phyloP scores from a whole-genome alignment of 73 alveolate genomes.

The Paramecium caudatum region DNA sequence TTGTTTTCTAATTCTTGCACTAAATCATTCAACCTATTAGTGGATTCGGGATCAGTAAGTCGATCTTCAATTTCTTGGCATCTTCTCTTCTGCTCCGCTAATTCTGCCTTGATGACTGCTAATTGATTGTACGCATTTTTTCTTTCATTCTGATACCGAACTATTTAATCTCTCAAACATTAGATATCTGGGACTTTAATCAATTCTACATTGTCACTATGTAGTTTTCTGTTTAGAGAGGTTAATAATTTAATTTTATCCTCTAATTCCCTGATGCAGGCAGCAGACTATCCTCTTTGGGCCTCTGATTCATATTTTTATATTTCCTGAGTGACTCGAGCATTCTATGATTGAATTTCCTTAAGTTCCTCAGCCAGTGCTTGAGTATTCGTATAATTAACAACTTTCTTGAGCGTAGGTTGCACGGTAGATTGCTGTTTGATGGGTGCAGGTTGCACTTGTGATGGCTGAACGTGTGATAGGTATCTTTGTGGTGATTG shows the following conservation, averaged over 20 bases:
- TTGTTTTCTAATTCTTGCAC: neutral
- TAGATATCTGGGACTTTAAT: neutral
- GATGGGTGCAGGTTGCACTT: neutral
- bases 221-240: neutral
- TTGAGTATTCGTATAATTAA: neutral
- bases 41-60: neutral
- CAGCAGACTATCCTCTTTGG: neutral
- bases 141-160: neutral
- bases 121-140: neutral
- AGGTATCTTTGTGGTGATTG: neutral
- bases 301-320: slow-evolving; percentile 26
- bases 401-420: neutral
- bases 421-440: neutral
- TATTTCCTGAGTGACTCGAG: too few relatives aligned
- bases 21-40: neutral
- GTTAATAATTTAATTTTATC: neutral
- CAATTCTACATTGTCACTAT: neutral
- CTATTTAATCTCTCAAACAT: neutral
- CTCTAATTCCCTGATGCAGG: neutral
- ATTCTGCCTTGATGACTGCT: neutral
- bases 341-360: neutral
- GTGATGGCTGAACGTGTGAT: neutral
- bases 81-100: neutral
- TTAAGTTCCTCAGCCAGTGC: neutral
- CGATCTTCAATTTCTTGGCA: neutral